Conservation (phyloP, 2,329 filamentous ascomycete species). For the Aotearoamyces nothofagi region DNA sequence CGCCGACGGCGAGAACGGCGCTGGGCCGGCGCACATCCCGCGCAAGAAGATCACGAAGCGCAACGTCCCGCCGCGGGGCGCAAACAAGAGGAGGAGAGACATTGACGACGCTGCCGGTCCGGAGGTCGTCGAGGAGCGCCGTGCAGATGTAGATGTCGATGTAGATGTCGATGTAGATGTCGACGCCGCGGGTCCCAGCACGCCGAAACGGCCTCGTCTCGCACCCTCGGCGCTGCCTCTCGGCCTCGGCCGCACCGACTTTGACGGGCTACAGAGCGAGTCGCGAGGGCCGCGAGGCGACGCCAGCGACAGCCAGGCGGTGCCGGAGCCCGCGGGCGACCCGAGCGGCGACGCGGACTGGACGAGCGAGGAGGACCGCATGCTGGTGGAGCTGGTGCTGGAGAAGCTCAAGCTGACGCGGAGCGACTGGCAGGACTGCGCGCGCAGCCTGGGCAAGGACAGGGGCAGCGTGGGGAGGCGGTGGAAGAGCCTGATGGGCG, state of each 20-base stretch:
- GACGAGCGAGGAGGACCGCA: slow-evolving; percentile 47
- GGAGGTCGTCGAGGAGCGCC: slow-evolving; percentile 21
- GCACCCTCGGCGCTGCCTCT: slow-evolving; percentile 45
- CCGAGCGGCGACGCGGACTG: slow-evolving; percentile 24
- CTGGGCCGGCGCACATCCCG: slow-evolving; percentile 4
- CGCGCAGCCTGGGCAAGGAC: slow-evolving; percentile 45
- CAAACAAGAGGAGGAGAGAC: slow-evolving; percentile 37
- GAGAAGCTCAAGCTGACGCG: slow-evolving; percentile 51
- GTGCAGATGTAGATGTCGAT: slow-evolving; percentile 15
- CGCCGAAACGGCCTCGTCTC: slow-evolving; percentile 44
- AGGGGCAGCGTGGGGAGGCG: slow-evolving; percentile 37
- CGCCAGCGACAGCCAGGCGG: slow-evolving; percentile 15
- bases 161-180: slow-evolving; percentile 12
- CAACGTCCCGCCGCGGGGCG: slow-evolving; percentile 23
- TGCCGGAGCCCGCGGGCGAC: slow-evolving; percentile 27
- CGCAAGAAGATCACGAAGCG: slow-evolving; percentile 35
- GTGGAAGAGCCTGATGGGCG: slow-evolving; percentile 47
- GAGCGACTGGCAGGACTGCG: slow-evolving; percentile 53
- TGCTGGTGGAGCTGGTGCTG: slow-evolving; percentile 51
- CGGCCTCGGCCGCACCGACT: slow-evolving; percentile 42
- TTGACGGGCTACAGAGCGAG: slow-evolving; percentile 31
- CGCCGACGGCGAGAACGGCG: slow-evolving; percentile 12
- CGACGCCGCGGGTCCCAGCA: slow-evolving; percentile 20
- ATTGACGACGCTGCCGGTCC: slow-evolving; percentile 29
- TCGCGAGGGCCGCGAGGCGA: slow-evolving; percentile 1